Conservation (phyloP, 2,329 filamentous ascomycete genomes). For the Huntiella savannae region DNA sequence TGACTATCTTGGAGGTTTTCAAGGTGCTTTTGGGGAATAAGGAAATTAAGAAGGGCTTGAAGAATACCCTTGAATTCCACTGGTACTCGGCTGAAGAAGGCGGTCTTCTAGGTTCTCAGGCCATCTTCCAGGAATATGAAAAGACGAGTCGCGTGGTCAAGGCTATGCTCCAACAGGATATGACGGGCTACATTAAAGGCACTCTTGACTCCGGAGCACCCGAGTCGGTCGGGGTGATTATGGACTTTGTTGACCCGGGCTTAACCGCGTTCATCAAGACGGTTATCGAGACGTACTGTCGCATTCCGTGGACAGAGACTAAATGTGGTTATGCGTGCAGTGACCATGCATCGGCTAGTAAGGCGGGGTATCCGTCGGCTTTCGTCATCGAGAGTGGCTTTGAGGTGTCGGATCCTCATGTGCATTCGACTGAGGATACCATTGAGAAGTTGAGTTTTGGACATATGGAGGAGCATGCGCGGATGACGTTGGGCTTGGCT, state of each 20-base stretch:
- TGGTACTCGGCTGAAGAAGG: conserved; percentile 90
- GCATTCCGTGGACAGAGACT: conserved; percentile 70
- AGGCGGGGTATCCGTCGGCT: conserved; percentile 44
- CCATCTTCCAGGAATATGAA: conserved; percentile 70
- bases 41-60: conserved; percentile 47
- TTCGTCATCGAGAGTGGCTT: conserved; percentile 46
- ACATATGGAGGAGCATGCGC: conserved; percentile 46
- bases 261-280: conserved; percentile 83
- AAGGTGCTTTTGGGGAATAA: conserved; percentile 59
- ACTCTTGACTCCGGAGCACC: conserved; percentile 65
- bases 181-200: conserved; percentile 77
- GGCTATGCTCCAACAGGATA: conserved; percentile 96
- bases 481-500: conserved; percentile 27
- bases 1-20: conserved; percentile 86
- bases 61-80: conserved; percentile 89
- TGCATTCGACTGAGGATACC: conserved; percentile 54
- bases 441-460: conserved; percentile 49
- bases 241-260: conserved; percentile 67
- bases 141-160: conserved; percentile 56
- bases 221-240: conserved; percentile 82
- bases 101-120: conserved; percentile 71
- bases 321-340: conserved; percentile 78
- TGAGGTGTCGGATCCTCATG: conserved; percentile 44
- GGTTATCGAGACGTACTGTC: conserved; percentile 71
- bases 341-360: conserved; percentile 50